Percentiles rank a stretch among this genome's conserved stretches.
Conservation (phyloP, 2,329 filamentous ascomycete genomes). For the Periconia sp. region DNA sequence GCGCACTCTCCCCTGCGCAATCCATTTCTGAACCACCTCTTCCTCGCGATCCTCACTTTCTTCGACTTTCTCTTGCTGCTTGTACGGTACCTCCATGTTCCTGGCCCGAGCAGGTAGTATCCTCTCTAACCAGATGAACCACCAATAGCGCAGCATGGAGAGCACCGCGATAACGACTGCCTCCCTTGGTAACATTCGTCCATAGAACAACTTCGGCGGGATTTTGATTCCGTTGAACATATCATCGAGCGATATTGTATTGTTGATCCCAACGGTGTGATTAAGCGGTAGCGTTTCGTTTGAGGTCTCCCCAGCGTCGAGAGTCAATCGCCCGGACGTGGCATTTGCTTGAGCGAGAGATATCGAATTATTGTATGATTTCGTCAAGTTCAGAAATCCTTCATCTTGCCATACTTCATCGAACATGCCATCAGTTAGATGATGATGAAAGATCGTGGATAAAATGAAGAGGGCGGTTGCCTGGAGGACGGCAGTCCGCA, state of each 20-base stretch:
- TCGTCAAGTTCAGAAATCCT: conserved; percentile 6
- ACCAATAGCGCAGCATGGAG: conserved; percentile 16
- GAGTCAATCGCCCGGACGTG: too few species aligned
- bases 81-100: not conserved
- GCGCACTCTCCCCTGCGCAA: conserved; percentile 18
- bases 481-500: conserved; percentile 19
- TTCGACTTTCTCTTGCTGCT: conserved; percentile 10
- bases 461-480: conserved; percentile 14
- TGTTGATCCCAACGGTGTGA: not conserved
- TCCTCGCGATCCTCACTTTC: conserved; percentile 20
- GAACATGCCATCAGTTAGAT: conserved; percentile 12
- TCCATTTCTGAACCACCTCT: conserved; percentile 23
- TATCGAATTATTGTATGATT: not conserved
- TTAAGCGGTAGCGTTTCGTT: conserved; percentile 2
- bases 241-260: not conserved
- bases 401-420: conserved; percentile 8
- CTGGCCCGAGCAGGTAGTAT: conserved; percentile 16
- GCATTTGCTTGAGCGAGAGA: not conserved
- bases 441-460: conserved; percentile 7
- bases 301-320: not conserved
- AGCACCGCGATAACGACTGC: conserved; percentile 4
- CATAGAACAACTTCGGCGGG: conserved; percentile 12
- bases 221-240: not conserved
- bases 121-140: conserved; percentile 18
- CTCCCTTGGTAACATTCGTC: conserved; percentile 8